Conservation (phyloP, 2,329 filamentous ascomycete species). For the Diplodia mutila region DNA sequence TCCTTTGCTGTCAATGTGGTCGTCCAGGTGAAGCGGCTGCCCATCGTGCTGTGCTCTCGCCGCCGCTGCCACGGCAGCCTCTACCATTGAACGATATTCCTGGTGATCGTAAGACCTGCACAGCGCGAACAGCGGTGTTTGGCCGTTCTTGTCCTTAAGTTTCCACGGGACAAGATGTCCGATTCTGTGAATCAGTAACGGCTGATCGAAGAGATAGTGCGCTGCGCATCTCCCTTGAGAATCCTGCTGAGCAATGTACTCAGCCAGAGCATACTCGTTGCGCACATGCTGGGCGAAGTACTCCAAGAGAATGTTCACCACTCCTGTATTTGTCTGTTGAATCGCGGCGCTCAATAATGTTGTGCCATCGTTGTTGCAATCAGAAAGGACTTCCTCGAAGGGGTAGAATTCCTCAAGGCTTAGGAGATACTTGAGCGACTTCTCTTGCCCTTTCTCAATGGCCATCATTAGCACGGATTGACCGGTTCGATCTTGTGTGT, state of each 20-base stretch:
- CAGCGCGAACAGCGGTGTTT: conserved; percentile 94
- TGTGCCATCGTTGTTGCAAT: conserved; percentile 87
- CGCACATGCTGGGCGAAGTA: conserved; percentile 64
- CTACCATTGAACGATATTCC: conserved; percentile 85
- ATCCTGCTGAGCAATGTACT: conserved; percentile 78
- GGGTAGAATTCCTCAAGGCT: conserved; percentile 77
- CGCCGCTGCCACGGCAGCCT: conserved; percentile 75
- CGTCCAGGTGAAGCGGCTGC: conserved; percentile 82
- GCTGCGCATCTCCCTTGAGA: conserved; percentile 83
- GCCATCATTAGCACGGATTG: conserved; percentile 75
- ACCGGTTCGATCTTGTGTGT: conserved; percentile 70
- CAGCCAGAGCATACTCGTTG: conserved; percentile 59
- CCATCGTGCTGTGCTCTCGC: conserved; percentile 75
- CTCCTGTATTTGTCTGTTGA: conserved; percentile 75
- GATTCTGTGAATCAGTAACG: conserved; percentile 75
- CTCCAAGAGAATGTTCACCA: conserved; percentile 75
- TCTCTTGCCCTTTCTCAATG: conserved; percentile 64
- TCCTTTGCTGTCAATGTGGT: conserved; percentile 89
- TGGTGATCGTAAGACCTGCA: conserved; percentile 94
- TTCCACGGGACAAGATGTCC: conserved; percentile 83
- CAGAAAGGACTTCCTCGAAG: conserved; percentile 70
- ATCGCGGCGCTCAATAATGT: conserved; percentile 89
- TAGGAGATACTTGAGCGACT: conserved; percentile 78
- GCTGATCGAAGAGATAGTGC: conserved; percentile 96
- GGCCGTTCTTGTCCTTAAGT: conserved; percentile 91